Base-by-base conservation (phyloP, 352 stramenopile genomes). In the Peronospora belbahrii region DNA sequence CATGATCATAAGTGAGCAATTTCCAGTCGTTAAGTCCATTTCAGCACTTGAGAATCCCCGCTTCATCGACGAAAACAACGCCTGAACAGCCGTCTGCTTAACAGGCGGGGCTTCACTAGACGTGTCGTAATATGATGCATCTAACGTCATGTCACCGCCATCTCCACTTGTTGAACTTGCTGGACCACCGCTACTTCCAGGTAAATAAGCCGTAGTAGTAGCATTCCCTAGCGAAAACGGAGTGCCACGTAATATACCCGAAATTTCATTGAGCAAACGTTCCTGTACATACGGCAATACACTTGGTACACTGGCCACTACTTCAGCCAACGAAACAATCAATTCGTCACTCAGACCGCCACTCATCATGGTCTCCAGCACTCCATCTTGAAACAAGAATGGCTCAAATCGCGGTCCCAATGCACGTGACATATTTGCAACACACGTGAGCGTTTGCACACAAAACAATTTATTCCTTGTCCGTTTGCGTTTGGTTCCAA, bases 211-310 rank as follows among this genome's bases (percentile, higher is more conserved):
- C 6, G 47, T 28, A 9, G 46, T 28, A 9, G 46, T 42, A 18
- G 25, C 23, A 25, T 27, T 54, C 2, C 63, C 69, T 5, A 72
- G 38, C 4, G 62, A 81, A 20, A 92, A 92, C 2, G 80, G 69
- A 6, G 78, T 67, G 8, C 94, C 92, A 18, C 89, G 85, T 9
- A 99, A 64, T 42, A 93, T 96, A 10, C 85, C 74, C n/a, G 94
- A 98, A 17, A 98, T 93, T 52, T 98, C 94, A 48, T 98, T 94
- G 25, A 99, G 73, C 10, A 99, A 65, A 13, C 94, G 80, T 40
- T 97, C 85, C 63, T 98, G 88, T 15, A 99, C 95, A 20, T 77
- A 76, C 1, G 74, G 59, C n/a, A 96, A 56, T 10, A 92, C 67
- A 18, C 76, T 94, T 6, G 96, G 95, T 7, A 98, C 67, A 56